Conservation (phyloP, 441 rosid species). For the Theobroma grandiflorum region DNA sequence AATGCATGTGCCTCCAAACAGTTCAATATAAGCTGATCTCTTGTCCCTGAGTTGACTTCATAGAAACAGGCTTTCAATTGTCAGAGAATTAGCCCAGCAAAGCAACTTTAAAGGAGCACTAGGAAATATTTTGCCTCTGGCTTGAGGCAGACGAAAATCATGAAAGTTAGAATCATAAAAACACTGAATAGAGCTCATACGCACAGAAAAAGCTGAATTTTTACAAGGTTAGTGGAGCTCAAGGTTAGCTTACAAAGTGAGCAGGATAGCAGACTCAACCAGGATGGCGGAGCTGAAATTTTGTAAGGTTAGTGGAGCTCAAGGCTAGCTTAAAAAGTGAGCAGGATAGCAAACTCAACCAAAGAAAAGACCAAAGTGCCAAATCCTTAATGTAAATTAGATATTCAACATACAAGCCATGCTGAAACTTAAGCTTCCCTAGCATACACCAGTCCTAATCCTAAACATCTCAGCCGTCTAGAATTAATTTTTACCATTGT, state of each 20-base stretch:
- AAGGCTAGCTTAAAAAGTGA: neutral
- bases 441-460: neutral
- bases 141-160: neutral
- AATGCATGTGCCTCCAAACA: too few relatives aligned
- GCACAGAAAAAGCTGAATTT: neutral
- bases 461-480: neutral
- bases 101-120: neutral
- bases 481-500: neutral
- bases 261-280: neutral
- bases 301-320: neutral
- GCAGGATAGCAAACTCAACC: neutral
- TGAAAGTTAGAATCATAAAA: neutral
- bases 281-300: neutral
- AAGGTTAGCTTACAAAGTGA: neutral
- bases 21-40: too few relatives aligned
- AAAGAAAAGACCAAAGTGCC: neutral
- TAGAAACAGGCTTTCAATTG: neutral
- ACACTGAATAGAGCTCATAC: neutral
- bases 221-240: neutral
- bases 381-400: neutral
- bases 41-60: neutral
- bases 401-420: neutral
- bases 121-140: neutral
- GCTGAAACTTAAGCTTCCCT: neutral
- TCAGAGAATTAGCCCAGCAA: neutral